phyloP scores from a whole-genome alignment of 192 early-diverging fungal genomes.

The Gigaspora rosea region DNA sequence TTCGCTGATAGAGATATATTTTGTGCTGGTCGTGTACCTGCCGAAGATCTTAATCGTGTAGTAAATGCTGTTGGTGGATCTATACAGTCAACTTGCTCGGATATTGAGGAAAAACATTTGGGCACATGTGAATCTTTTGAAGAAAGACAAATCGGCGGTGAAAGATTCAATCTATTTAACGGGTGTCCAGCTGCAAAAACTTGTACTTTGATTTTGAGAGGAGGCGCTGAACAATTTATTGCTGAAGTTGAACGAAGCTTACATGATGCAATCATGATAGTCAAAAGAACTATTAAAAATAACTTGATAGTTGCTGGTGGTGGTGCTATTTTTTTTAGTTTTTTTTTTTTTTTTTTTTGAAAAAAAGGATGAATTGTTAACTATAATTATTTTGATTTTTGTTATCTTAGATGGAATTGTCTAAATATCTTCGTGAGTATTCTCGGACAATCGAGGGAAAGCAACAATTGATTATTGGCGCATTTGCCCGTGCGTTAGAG shows the following conservation, averaged over 20 bases:
- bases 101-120: constrained; percentile 77
- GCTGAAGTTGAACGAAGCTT: constrained; percentile 96
- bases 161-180: constrained; percentile 95
- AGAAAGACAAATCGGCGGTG: constrained; percentile 94
- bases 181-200: constrained; percentile 94
- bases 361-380: background rate
- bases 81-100: constrained; percentile 89
- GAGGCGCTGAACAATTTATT: constrained; percentile 99
- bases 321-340: constrained; percentile 77
- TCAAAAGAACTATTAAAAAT: constrained; percentile 95
- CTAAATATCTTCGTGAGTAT: constrained; percentile 89
- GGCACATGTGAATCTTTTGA: constrained; percentile 91
- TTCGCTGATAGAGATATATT: constrained; percentile 99
- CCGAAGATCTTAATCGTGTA: constrained; percentile 91
- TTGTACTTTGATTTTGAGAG: constrained; percentile 93
- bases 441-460: constrained; percentile 96
- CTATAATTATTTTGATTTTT: background rate
- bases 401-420: constrained; percentile 82
- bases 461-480: constrained; percentile 95
- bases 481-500: constrained; percentile 94
- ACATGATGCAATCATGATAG: constrained; percentile 99
- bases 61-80: constrained; percentile 93
- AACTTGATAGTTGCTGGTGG: constrained; percentile 96
- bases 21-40: constrained; percentile 95
- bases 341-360: background rate